Evolutionary conservation across 192 early-diverging fungal species (phyloP).

Genomic region (Coemansia sp.): DNA sequence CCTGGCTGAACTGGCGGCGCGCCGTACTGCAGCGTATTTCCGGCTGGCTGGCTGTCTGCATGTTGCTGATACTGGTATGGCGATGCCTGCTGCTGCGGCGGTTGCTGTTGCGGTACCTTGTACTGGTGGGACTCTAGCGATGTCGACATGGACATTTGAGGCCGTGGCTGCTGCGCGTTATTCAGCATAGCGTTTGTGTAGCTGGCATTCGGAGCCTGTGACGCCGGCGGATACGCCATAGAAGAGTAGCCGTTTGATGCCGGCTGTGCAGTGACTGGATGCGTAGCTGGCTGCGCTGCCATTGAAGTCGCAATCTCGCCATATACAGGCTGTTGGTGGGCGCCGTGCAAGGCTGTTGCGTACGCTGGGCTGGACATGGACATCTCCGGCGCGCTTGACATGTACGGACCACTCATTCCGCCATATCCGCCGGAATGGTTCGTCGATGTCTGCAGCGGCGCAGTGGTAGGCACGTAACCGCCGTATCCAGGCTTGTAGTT

Average conservation of each 20-base stretch:
- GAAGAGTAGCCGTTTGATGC: slow-evolving; percentile 17
- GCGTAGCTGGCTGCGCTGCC: slow-evolving; percentile 10
- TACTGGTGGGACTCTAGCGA: slow-evolving; percentile 18
- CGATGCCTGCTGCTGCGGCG: slow-evolving; percentile 16
- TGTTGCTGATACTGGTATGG: slow-evolving; percentile 16
- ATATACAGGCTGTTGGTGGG: slow-evolving; percentile 22
- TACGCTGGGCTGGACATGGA: slow-evolving; percentile 18
- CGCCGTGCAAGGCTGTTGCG: slow-evolving; percentile 15
- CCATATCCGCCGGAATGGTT: slow-evolving; percentile 18
- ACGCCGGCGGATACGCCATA: slow-evolving; percentile 22
- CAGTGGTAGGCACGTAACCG: slow-evolving; percentile 29
- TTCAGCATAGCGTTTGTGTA: slow-evolving; percentile 12
- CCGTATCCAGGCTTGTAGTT: slow-evolving; percentile 43
- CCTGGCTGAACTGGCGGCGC: slow-evolving; percentile 7
- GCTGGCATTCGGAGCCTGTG: slow-evolving; percentile 19
- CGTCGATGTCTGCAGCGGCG: slow-evolving; percentile 18
- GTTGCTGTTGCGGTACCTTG: slow-evolving; percentile 15
- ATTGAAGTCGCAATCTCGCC: slow-evolving; percentile 14
- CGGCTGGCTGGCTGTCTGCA: slow-evolving; percentile 4
- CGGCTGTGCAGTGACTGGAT: slow-evolving; percentile 23
- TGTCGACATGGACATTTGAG: slow-evolving; percentile 1
- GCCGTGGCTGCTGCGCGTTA: slow-evolving; percentile 16
- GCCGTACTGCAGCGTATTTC: not conserved
- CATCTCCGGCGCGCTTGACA: slow-evolving; percentile 5
- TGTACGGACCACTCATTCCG: slow-evolving; percentile 7